A percentile compares a stretch with the other conserved stretches of the same genome.
phyloP scores from a whole-genome alignment of 805 yeast genomes.

The Saccharomyces kudriavzevii region DNA sequence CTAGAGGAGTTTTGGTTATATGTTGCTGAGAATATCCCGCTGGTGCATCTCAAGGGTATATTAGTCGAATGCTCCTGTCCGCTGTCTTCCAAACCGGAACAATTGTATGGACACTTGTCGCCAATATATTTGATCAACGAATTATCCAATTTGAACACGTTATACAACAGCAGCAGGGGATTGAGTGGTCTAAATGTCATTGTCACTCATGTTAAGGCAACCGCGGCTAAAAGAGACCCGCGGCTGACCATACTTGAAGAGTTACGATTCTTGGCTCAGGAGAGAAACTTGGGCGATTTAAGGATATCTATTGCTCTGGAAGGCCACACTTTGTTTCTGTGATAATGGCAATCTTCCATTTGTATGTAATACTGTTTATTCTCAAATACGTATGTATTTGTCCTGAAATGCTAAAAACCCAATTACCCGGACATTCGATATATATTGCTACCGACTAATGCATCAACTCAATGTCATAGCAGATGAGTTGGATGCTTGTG shows the following conservation, averaged over 20 bases:
- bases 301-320: constrained; percentile 23
- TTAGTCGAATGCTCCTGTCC: constrained; percentile 72
- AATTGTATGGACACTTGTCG: constrained; percentile 73
- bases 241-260: constrained; percentile 44
- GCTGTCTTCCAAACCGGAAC: constrained; percentile 36
- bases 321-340: constrained; percentile 14
- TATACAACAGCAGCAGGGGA: constrained; percentile 35
- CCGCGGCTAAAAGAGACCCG: constrained; percentile 41
- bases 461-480: not conserved
- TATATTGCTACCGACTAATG: not conserved
- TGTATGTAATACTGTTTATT: not conserved
- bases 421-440: not conserved
- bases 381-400: not conserved
- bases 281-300: constrained; percentile 32
- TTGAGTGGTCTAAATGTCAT: constrained; percentile 31
- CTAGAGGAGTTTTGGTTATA: constrained; percentile 44
- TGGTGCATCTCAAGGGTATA: constrained; percentile 41
- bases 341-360: not conserved
- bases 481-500: not conserved
- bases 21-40: constrained; percentile 40
- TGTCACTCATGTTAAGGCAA: constrained; percentile 48
- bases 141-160: constrained; percentile 32
- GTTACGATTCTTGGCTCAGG: constrained; percentile 35
- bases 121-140: constrained; percentile 58
- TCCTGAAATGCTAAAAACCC: not conserved